These are phyloP conservation scores for Fusarium bactridioides DNA, from an alignment of 2,329 filamentous ascomycete genomes.

Conservation along the genomic window DNA sequence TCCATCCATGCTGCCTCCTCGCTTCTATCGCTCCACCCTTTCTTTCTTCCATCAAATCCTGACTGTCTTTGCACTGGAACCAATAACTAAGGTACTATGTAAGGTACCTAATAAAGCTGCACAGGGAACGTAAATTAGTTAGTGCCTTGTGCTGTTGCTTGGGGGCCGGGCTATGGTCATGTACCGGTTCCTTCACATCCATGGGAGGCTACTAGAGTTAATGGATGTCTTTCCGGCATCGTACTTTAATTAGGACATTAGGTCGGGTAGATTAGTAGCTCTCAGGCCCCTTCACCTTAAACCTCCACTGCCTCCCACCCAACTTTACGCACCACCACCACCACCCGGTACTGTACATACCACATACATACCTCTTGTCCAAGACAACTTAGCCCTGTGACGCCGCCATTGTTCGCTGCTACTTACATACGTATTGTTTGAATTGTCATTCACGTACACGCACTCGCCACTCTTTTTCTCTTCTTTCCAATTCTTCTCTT, in stretches of 20 bases:
- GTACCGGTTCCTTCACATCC: constrained; percentile 1
- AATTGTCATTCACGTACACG: constrained; percentile 9
- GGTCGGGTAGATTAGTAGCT: not conserved
- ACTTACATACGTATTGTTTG: constrained; percentile 13
- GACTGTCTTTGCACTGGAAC: constrained; percentile 21
- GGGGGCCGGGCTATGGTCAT: constrained; percentile 22
- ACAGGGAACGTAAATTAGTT: constrained; percentile 40
- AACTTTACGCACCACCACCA: not conserved
- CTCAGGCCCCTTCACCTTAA: constrained; percentile 13
- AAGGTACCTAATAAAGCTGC: constrained; percentile 19
- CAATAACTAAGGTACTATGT: constrained; percentile 8
- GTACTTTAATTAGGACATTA: constrained; percentile 1
- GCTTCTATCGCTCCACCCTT: constrained; percentile 29
- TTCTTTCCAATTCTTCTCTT: not conserved
- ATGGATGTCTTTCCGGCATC: not conserved
- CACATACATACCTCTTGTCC: not conserved
- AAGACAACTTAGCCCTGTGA: constrained; percentile 14
- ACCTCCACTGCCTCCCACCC: constrained; percentile 26
- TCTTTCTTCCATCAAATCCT: constrained; percentile 34
- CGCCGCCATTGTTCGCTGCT: constrained; percentile 9
- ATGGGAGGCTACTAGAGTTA: not conserved
- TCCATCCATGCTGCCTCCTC: constrained; percentile 11
- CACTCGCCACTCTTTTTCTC: constrained; percentile 5
- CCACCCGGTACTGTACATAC: constrained; percentile 10
- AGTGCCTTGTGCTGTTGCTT: constrained; percentile 33